Percentiles rank a stretch among this genome's conserved stretches.
phyloP scores from a whole-genome alignment of 2,329 filamentous ascomycete genomes.

The Thielaviopsis ethacetica region DNA sequence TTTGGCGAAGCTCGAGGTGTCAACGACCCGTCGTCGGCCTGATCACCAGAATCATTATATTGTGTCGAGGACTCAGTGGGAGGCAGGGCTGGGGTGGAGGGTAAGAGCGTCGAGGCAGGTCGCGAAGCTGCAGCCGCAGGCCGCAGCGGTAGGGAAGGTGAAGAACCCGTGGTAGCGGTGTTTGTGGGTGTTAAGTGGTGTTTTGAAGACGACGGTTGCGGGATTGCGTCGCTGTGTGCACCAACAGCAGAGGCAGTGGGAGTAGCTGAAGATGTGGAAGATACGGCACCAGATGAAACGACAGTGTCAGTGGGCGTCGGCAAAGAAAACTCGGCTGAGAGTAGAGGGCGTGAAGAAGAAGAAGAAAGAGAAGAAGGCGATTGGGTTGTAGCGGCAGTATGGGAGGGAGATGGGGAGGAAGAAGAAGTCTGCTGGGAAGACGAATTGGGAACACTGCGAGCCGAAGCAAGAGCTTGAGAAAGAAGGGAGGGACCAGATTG shows the following conservation, averaged over 20 bases:
- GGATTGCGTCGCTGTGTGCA: not conserved
- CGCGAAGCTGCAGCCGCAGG: conserved; percentile 1
- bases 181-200: not conserved
- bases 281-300: not conserved
- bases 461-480: conserved; percentile 41
- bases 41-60: conserved; percentile 6
- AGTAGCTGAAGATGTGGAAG: not conserved
- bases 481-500: conserved; percentile 37
- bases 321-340: not conserved
- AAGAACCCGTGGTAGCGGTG: conserved; percentile 7
- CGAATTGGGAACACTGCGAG: conserved; percentile 30
- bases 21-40: conserved; percentile 7
- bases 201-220: not conserved
- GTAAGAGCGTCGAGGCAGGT: not conserved
- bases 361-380: conserved; percentile 3
- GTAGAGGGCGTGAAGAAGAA: not conserved
- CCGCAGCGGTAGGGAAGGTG: conserved; percentile 2
- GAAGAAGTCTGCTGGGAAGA: conserved; percentile 11
- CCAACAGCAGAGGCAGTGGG: not conserved
- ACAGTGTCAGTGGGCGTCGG: not conserved
- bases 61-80: conserved; percentile 2
- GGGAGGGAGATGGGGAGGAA: conserved; percentile 4
- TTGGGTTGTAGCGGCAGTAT: not conserved
- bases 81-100: not conserved
- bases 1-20: conserved; percentile 10